Evolutionary conservation across 75 land plant genomes (phyloP).

Genomic region (Picea sitchensis): DNA sequence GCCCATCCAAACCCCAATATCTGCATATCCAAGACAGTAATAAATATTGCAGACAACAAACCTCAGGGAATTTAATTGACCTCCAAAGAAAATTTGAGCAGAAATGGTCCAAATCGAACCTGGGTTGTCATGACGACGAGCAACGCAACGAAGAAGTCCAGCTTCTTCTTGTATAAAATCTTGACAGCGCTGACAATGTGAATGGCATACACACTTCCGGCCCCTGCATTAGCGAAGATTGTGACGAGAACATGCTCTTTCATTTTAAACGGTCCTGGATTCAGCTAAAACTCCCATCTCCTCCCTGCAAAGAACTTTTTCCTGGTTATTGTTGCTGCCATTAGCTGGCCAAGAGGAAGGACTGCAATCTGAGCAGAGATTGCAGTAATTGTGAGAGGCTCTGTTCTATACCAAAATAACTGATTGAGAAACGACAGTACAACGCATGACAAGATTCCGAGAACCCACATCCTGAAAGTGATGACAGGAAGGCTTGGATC

Average conservation of each 20-base stretch:
- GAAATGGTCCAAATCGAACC: constrained; percentile 14
- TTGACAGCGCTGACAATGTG: constrained; percentile 44
- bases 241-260: constrained; percentile 68
- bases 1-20: constrained; percentile 74
- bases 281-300: constrained; percentile 30
- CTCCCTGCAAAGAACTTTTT: constrained; percentile 10
- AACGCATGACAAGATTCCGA: constrained; percentile 58
- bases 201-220: constrained; percentile 46
- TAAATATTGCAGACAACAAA: neutral
- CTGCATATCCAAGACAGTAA: constrained; percentile 12
- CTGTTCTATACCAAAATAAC: constrained; percentile 61
- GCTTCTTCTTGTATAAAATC: constrained; percentile 37
- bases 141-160: constrained; percentile 34
- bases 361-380: constrained; percentile 41
- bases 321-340: constrained; percentile 29
- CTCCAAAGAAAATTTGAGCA: too few species aligned
- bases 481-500: neutral
- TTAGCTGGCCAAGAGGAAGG: constrained; percentile 43
- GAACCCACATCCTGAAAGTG: constrained; percentile 40
- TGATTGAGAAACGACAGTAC: constrained; percentile 62
- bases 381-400: constrained; percentile 48
- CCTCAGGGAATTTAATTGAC: too few species aligned
- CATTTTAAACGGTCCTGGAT: constrained; percentile 57
- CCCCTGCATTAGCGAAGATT: constrained; percentile 59
- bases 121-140: constrained; percentile 45